Evolutionary conservation across 345 rosid genomes (phyloP).

Genomic region (Barbarea vulgaris): DNA sequence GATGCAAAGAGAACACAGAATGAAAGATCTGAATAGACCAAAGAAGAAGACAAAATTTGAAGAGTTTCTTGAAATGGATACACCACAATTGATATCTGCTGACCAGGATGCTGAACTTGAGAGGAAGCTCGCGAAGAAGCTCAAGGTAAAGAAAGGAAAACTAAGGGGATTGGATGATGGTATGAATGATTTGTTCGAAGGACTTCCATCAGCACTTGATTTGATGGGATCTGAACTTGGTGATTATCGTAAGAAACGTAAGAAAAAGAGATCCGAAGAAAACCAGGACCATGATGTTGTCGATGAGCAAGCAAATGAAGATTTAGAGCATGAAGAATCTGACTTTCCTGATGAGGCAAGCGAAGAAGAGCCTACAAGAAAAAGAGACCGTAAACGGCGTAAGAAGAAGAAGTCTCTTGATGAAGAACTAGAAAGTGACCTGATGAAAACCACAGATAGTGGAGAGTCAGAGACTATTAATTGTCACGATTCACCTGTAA

Average conservation of each 20-base stretch:
- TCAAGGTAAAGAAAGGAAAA: constrained; percentile 72
- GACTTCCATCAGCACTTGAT: constrained; percentile 50
- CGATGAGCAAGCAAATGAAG: constrained; percentile 30
- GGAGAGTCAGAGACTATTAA: constrained; percentile 33
- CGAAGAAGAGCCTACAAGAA: constrained; percentile 34
- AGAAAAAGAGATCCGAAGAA: constrained; percentile 46
- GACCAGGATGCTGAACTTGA: constrained; percentile 70
- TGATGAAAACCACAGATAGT: constrained; percentile 27
- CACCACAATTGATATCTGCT: constrained; percentile 33
- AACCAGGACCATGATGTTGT: constrained; percentile 30
- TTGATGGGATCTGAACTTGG: constrained; percentile 39
- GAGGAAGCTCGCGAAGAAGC: constrained; percentile 83
- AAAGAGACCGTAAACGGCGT: constrained; percentile 26
- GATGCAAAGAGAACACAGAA: constrained; percentile 36
- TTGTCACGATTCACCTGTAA: constrained; percentile 33
- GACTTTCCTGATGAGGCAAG: constrained; percentile 31
- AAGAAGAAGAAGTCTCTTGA: constrained; percentile 47
- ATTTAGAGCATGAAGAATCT: constrained; percentile 34
- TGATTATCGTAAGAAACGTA: constrained; percentile 44
- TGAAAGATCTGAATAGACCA: constrained; percentile 44
- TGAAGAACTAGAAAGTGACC: constrained; percentile 38
- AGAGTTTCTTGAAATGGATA: constrained; percentile 68
- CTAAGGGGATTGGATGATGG: constrained; percentile 72
- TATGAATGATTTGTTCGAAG: constrained; percentile 55
- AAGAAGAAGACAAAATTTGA: constrained; percentile 68